Conservation (phyloP, 2,329 filamentous ascomycete genomes). For the Aspergillus niger region DNA sequence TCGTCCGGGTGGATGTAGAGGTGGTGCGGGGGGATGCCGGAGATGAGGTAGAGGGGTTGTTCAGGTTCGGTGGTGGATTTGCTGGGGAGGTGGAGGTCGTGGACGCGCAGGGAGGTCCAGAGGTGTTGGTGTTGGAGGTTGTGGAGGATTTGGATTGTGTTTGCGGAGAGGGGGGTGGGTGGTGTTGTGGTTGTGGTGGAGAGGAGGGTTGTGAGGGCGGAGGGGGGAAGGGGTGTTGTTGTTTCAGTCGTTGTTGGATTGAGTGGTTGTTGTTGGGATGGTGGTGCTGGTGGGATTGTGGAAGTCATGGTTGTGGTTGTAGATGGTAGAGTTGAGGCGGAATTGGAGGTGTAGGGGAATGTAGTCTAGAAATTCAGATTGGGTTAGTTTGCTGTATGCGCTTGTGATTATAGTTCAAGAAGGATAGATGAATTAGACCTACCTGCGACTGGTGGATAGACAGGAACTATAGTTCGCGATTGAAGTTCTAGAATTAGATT, state of each 20-base stretch:
- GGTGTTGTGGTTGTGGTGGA: conserved; percentile 26
- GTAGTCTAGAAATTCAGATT: neutral
- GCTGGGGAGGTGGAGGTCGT: conserved; percentile 39
- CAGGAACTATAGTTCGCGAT: too few relatives aligned
- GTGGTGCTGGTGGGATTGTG: neutral
- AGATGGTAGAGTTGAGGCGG: neutral
- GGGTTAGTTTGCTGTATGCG: neutral
- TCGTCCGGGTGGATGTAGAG: conserved; percentile 67
- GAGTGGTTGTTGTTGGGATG: conserved; percentile 2
- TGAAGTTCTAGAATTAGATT: too few relatives aligned
- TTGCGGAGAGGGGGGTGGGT: conserved; percentile 40
- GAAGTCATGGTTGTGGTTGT: neutral
- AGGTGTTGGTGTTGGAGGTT: conserved; percentile 65
- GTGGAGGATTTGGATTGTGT: conserved; percentile 62
- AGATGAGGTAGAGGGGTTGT: conserved; percentile 53
- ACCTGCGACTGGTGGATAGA: neutral
- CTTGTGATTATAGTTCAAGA: neutral
- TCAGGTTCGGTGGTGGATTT: conserved; percentile 27
- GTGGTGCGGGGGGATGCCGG: conserved; percentile 61
- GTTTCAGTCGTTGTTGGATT: neutral
- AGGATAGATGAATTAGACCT: neutral
- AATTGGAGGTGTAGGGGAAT: neutral
- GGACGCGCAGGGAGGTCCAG: conserved; percentile 60
- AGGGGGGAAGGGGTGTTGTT: conserved; percentile 28
- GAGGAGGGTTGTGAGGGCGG: conserved; percentile 46